Conservation (phyloP, 225 moss, liverwort and hornwort species). For the Rhytidiadelphus loreus region DNA sequence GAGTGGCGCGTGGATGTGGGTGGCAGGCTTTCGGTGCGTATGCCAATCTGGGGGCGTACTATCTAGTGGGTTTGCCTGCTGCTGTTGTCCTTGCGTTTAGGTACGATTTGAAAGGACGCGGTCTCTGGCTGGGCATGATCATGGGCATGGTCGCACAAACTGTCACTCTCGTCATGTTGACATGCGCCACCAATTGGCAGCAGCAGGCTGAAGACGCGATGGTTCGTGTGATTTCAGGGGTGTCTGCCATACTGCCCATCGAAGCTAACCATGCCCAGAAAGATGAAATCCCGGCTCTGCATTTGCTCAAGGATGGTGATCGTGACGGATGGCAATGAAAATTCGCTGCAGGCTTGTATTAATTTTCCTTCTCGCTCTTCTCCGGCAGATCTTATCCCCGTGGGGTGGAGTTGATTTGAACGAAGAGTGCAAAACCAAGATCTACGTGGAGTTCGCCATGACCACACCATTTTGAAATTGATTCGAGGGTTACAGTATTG, state of each 20-base stretch:
- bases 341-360: not conserved
- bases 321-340: not conserved
- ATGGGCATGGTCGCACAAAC: constrained; percentile 31
- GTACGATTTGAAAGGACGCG: constrained; percentile 34
- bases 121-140: constrained; percentile 55
- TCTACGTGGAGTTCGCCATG: not conserved
- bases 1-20: constrained; percentile 56
- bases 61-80: constrained; percentile 43
- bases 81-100: constrained; percentile 36
- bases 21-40: constrained; percentile 54
- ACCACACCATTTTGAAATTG: not conserved
- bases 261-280: not conserved
- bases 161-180: constrained; percentile 7
- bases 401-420: not conserved
- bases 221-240: constrained; percentile 7
- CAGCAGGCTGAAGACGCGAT: constrained; percentile 33
- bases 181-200: constrained; percentile 45
- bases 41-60: constrained; percentile 54
- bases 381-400: not conserved
- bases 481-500: not conserved
- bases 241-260: not conserved
- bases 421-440: not conserved
- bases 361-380: not conserved
- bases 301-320: not conserved
- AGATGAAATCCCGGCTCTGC: not conserved